A percentile compares a stretch with the other conserved stretches of the same genome.
Evolutionary conservation across 2,329 filamentous ascomycete species (phyloP).

Genomic region (Cryphonectria carpinicola): DNA sequence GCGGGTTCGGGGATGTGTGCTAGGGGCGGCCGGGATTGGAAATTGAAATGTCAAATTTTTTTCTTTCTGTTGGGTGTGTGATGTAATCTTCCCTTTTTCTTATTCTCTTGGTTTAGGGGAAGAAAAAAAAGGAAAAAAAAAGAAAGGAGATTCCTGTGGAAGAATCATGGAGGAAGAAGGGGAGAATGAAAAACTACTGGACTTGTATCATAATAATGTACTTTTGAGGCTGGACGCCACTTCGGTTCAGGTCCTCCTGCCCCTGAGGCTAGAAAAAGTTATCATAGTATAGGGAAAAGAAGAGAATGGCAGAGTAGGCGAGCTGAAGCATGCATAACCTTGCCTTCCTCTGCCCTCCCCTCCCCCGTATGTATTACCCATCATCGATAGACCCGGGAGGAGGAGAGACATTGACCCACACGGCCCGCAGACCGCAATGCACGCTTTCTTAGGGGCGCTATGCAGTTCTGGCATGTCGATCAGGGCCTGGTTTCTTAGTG

Average conservation of each 20-base stretch:
- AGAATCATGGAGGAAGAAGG: not conserved
- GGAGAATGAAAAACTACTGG: no score
- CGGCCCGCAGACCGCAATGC: not conserved
- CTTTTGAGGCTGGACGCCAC: no score
- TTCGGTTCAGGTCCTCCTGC: not conserved
- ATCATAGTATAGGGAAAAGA: not conserved
- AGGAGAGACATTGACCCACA: conserved; percentile 5
- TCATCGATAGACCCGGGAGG: not conserved
- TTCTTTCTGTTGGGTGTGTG: not conserved
- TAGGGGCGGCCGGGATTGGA: not conserved
- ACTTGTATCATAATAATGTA: no score
- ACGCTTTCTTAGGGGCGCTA: not conserved
- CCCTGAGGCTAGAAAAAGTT: not conserved
- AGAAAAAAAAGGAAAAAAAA: not conserved
- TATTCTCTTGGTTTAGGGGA: not conserved
- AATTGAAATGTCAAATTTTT: not conserved
- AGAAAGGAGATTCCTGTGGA: not conserved
- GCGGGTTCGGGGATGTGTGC: not conserved
- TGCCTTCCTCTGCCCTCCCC: no score
- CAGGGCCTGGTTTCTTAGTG: not conserved
- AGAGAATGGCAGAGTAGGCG: not conserved
- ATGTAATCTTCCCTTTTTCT: not conserved
- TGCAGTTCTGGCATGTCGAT: conserved; percentile 9
- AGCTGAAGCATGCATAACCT: not conserved
- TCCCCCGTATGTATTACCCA: not conserved